Evolutionary conservation across 257 asterid species (phyloP), one percentile per base, ranked within the genome.

Genomic region (Prunella vulgaris): DNA sequence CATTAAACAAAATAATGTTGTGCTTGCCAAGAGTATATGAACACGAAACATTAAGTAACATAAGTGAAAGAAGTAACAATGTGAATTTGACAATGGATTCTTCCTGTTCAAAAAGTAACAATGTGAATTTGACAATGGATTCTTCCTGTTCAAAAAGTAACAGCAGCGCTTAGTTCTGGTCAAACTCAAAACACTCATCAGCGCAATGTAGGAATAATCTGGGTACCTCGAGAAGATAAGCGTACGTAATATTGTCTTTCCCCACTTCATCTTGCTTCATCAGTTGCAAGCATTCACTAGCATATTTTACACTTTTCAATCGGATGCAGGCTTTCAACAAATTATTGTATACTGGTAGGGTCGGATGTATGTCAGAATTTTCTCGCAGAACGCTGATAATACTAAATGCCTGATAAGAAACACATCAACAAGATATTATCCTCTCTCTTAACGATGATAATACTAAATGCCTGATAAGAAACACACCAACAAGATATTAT

Each of bases 191-290:
- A 30, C 51, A 66, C 27, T 13, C 37, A 61, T 25, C 37, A 69
- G 22, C 61, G 67, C 10, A 72, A 40, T 64, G 40, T 20, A 63
- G 21, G 21, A 35, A 15, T 63, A 54, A 28, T 25, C 64, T 48
- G 76, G 78, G 53, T 78, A 92, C 98, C 97, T 88, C 80, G 80
- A 93, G 92, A 75, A 90, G 95, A 76, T 80, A 77, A 78, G 61
- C 21, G 80, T 90, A 93, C 21, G 95, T 88, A 72, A 83, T 52
- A 79, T 74, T 81, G 79, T 82, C 86, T 84, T 87, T 87, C 49
- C 90, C 87, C 82, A 93, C 81, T 80, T 86, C 87, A 25, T 80
- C 92, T 68, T 76, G 88, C 70, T 84, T 95, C 96, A 93, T 93
- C 82, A 83, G 48, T 77, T 77, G 57, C 85, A 88, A 79, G 78